phyloP scores from a whole-genome alignment of 2,329 filamentous ascomycete genomes.

The Apiospora hydei region DNA sequence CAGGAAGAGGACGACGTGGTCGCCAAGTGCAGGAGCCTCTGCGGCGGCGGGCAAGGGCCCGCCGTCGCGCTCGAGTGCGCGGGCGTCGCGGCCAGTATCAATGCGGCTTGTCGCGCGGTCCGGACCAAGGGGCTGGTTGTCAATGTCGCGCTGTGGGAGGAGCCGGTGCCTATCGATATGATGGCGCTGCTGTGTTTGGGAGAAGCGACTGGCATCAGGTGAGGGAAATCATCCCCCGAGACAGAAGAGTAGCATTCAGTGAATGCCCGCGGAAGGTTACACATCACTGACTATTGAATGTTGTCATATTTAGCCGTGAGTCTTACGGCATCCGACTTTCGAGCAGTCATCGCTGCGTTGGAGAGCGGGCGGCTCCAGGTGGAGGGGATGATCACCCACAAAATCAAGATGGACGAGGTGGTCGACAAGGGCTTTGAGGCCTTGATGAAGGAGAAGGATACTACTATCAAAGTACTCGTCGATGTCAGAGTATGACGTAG shows the following conservation, averaged over 20 bases:
- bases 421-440: constrained; percentile 65
- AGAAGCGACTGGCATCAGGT: constrained; percentile 57
- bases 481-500: constrained; percentile 38
- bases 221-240: constrained; percentile 24
- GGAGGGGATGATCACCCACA: constrained; percentile 66
- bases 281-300: constrained; percentile 16
- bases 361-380: constrained; percentile 56
- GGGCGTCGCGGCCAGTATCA: constrained; percentile 60
- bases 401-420: constrained; percentile 61
- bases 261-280: background rate
- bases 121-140: constrained; percentile 63
- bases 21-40: constrained; percentile 50
- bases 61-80: constrained; percentile 70
- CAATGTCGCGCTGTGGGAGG: constrained; percentile 72
- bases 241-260: background rate
- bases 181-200: constrained; percentile 61
- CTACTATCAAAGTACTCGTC: constrained; percentile 69
- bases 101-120: constrained; percentile 55
- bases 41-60: constrained; percentile 57
- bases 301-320: constrained; percentile 39
- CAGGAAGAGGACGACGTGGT: constrained; percentile 56
- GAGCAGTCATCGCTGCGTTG: constrained; percentile 62
- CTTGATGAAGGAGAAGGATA: constrained; percentile 65
- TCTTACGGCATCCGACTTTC: constrained; percentile 54
- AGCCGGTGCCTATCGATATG: constrained; percentile 57